Evolutionary conservation across 2,329 filamentous ascomycete species (phyloP).

Genomic region (Curvularia lunata): DNA sequence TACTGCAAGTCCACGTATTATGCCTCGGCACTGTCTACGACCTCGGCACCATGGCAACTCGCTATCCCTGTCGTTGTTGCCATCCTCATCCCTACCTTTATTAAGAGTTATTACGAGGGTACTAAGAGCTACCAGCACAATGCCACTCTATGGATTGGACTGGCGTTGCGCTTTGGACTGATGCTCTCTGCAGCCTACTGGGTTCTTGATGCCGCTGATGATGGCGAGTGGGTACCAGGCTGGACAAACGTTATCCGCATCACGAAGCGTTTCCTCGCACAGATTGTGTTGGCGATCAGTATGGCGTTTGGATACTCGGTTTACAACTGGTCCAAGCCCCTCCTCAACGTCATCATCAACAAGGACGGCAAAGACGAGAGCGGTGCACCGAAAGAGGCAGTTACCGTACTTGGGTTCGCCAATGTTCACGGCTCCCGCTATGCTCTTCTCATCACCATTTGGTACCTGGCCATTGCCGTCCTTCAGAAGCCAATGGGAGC

Average conservation of each 20-base stretch:
- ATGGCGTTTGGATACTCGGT: conserved; percentile 84
- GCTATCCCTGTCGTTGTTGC: conserved; percentile 77
- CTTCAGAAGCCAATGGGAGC: conserved; percentile 95
- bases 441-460: conserved; percentile 80
- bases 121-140: conserved; percentile 88
- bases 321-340: conserved; percentile 85
- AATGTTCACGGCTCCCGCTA: conserved; percentile 94
- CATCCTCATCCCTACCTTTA: conserved; percentile 72
- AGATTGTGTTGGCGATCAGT: conserved; percentile 78
- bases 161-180: conserved; percentile 77
- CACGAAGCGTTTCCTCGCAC: conserved; percentile 77
- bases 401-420: conserved; percentile 87
- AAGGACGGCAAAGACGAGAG: conserved; percentile 20
- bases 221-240: conserved; percentile 75
- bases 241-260: conserved; percentile 67
- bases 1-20: conserved; percentile 97
- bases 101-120: conserved; percentile 80
- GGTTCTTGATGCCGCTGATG: conserved; percentile 87
- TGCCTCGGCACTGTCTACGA: conserved; percentile 87
- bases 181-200: conserved; percentile 82
- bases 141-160: conserved; percentile 82
- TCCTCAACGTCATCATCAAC: conserved; percentile 71
- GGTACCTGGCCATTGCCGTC: conserved; percentile 76
- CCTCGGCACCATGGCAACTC: conserved; percentile 89
- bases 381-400: conserved; percentile 50